These are phyloP conservation scores for Cunninghamia lanceolata DNA, from an alignment of 75 land plant genomes.

Conservation along the genomic window DNA sequence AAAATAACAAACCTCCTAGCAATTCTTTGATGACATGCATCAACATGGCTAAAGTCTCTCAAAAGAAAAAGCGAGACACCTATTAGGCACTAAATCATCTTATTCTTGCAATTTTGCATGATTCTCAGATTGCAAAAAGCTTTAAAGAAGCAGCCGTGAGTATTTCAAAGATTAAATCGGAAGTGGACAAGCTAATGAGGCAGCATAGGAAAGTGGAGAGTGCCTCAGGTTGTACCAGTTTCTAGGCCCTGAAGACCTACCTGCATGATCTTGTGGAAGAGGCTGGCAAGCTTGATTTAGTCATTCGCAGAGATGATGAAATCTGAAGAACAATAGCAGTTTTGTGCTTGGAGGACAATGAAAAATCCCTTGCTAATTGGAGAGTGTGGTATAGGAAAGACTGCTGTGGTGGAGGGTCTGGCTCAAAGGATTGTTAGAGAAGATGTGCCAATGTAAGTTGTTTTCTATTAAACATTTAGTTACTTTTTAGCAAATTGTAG, in stretches of 20 bases:
- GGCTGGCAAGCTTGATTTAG: slow-evolving; percentile 96
- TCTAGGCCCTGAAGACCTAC: slow-evolving; percentile 90
- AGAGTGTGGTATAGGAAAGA: slow-evolving; percentile 96
- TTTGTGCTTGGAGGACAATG: slow-evolving; percentile 86
- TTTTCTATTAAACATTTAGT: not conserved
- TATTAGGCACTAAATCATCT: slow-evolving; percentile 88
- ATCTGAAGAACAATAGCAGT: slow-evolving; percentile 85
- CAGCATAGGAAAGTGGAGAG: slow-evolving; percentile 82
- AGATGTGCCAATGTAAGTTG: slow-evolving; percentile 68
- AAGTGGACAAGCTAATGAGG: slow-evolving; percentile 87
- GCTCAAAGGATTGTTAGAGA: slow-evolving; percentile 93
- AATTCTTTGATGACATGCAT: slow-evolving; percentile 70
- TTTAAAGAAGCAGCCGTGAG: slow-evolving; percentile 76
- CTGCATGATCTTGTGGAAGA: slow-evolving; percentile 90
- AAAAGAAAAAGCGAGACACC: slow-evolving; percentile 78
- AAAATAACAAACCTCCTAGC: slow-evolving; percentile 81
- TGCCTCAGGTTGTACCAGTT: slow-evolving; percentile 85
- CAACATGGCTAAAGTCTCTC: slow-evolving; percentile 72
- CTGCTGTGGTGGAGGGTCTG: slow-evolving; percentile 93
- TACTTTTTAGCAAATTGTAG: slow-evolving; percentile 28
- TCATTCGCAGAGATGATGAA: slow-evolving; percentile 94
- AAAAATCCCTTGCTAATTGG: slow-evolving; percentile 97
- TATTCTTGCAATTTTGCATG: slow-evolving; percentile 76
- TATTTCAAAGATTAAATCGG: slow-evolving; percentile 55
- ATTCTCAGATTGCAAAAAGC: slow-evolving; percentile 65